Evolutionary conservation across 202 grass and related monocot genomes (phyloP), one percentile per base, ranked within the genome.

Genomic region (Digitaria exilis): DNA sequence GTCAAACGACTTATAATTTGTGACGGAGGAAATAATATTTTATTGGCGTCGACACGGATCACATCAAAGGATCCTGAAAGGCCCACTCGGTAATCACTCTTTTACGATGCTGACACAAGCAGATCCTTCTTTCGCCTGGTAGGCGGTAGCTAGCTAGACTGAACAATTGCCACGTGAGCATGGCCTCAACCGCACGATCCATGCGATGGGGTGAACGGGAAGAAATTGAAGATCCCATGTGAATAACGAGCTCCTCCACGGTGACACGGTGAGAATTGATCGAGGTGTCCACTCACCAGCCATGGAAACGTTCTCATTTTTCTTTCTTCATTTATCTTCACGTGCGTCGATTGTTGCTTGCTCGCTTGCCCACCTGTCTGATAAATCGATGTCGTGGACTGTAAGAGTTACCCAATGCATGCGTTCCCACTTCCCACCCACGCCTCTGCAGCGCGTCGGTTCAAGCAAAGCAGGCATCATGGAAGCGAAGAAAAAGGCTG

Each of bases 371-470:
- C 7, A 4, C 32, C 12, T 56, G 75, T 52, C 54, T 3, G n/a
- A 42, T 49, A 30, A 43, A 59, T 9, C 31, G 75, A 7, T 69
- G 68, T 22, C 80, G 86, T 84, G 67, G 49, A 13, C 13, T 4
- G 67, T 21, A 84, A 73, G 86, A 75, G 29, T 73, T 42, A 25
- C 69, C 52, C 63, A 4, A 67, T 37, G 69, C 59, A 66, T 14
- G 80, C 58, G n/a, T 76, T 46, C 73, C 55, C n/a, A n/a, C n/a
- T n/a, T n/a, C n/a, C n/a, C 87, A 68, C 81, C 24, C 55, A 58
- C 55, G 55, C 55, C 22, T 6, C 3, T 14, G 34, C 81, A 24
- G 9, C 78, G 68, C 25, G 31, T 21, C 24, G 64, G 64, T 82
- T 56, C 19, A 34, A 43, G 52, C 69, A 18, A 69, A 44, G 54